A percentile compares a stretch with the other conserved stretches of the same genome.
Conservation (phyloP, 176 grass and related monocot species). For the Echinochloa phyllopogon region DNA sequence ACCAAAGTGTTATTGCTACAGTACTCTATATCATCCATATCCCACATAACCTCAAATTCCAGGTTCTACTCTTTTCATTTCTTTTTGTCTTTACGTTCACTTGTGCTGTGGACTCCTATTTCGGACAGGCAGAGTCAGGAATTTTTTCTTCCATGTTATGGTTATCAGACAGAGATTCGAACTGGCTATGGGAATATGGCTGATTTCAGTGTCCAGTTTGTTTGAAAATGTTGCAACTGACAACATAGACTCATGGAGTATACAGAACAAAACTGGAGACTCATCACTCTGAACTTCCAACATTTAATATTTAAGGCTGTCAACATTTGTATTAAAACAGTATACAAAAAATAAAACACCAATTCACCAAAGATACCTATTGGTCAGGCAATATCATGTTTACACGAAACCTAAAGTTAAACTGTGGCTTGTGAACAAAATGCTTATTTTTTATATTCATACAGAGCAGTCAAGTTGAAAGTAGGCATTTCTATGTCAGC, state of each 20-base stretch:
- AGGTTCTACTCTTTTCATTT: background rate
- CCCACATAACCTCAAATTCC: background rate
- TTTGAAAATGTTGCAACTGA: background rate
- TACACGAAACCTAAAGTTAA: background rate
- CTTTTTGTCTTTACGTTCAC: background rate
- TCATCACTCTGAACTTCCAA: background rate
- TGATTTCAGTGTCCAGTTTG: background rate
- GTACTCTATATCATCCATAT: background rate
- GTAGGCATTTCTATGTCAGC: background rate
- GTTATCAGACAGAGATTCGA: background rate
- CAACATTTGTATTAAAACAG: background rate
- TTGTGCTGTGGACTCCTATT: background rate
- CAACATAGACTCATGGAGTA: background rate
- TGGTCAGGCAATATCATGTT: background rate
- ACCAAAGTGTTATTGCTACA: background rate
- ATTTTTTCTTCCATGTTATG: background rate
- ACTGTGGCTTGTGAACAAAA: background rate
- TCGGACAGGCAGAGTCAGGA: too few relatives aligned
- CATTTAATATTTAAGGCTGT: background rate
- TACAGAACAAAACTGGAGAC: background rate
- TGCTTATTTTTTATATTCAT: background rate
- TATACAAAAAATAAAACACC: background rate
- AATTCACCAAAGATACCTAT: background rate
- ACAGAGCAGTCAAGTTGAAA: slow-evolving; percentile 17
- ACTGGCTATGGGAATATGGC: background rate